Evolutionary conservation across 352 stramenopile species (phyloP).

Genomic region (Pythium monospermum): DNA sequence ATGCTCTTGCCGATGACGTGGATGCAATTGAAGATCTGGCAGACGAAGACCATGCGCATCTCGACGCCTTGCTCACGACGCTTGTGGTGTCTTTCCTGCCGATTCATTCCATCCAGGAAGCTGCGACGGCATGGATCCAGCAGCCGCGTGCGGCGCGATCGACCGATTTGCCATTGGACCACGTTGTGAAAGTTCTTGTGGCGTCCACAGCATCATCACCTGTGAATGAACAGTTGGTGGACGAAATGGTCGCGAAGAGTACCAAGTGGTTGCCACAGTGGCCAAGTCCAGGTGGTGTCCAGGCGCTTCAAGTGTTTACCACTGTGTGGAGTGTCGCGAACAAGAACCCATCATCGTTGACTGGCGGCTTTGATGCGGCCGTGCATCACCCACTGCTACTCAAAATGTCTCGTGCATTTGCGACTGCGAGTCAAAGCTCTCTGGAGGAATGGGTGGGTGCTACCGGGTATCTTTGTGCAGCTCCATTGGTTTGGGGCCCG

Average conservation of each 20-base stretch:
- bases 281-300: conserved; percentile 8
- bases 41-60: conserved; percentile 7
- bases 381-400: conserved; percentile 16
- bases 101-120: not conserved
- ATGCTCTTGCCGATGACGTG: conserved; percentile 1
- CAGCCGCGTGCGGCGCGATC: not conserved
- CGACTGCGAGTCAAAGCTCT: conserved; percentile 12
- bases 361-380: conserved; percentile 1
- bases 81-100: conserved; percentile 14
- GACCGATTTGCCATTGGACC: not conserved
- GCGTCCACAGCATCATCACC: too few species aligned
- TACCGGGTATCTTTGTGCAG: conserved; percentile 1
- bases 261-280: conserved; percentile 8
- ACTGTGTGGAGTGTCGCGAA: conserved; percentile 1
- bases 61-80: conserved; percentile 8
- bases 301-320: conserved; percentile 15
- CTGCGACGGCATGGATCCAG: conserved; percentile 11
- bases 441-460: conserved; percentile 14
- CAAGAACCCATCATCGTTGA: not conserved
- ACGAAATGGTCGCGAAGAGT: conserved; percentile 6
- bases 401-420: conserved; percentile 16
- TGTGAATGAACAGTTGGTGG: not conserved
- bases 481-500: conserved; percentile 12
- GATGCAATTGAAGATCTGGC: conserved; percentile 12
- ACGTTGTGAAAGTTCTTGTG: conserved; percentile 3